Base-by-base conservation (phyloP, 73 alveolate species). In the Effrenium voratum region DNA sequence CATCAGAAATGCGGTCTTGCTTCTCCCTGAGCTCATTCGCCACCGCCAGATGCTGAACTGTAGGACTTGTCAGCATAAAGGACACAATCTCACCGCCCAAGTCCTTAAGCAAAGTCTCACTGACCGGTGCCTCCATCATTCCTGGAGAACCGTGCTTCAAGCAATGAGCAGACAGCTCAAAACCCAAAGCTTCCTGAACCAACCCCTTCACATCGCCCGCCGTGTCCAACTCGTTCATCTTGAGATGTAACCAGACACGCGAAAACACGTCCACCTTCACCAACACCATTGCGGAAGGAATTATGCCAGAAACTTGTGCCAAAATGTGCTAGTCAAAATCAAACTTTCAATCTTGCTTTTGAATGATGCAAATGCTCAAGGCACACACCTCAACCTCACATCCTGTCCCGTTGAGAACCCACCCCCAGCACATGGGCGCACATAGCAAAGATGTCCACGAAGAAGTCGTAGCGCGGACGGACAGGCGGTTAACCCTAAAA, bases 181-280 rank as follows among this genome's bases (percentile, higher is more conserved):
- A n/a, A 32, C 81, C 46, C 45, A 68, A 30, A 43, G 36, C 81
- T 68, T 68, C 81, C 26, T 24, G 28, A 43, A 68, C 30, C 81
- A 68, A 68, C 47, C 81, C 81, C 81, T 68, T 68, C 81, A 68
- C 81, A n/a, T 68, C 81, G 47, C 36, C 81, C 81, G 36, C 81
- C 3, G 4, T 32, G 22, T 68, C 81, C 81, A 68, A 68, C 47
- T 46, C 81, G 46, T 68, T 68, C 81, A 68, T 68, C 47, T 43
- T 46, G 36, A 68, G 81, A 68, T 68, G 81, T n/a, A 68, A 43
- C 46, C 46, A 32, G 47, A 68, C 47, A 68, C 81, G 81, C 47
- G 47, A n/a, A 46, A 68, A 68, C 81, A 68, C 81, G 36, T 68
- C 81, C 30, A 68, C 81, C 81, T 68, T 68, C 46, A 68, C 81